phyloP scores from a whole-genome alignment of 306 rosid genomes.

The Crataegus laevigata region DNA sequence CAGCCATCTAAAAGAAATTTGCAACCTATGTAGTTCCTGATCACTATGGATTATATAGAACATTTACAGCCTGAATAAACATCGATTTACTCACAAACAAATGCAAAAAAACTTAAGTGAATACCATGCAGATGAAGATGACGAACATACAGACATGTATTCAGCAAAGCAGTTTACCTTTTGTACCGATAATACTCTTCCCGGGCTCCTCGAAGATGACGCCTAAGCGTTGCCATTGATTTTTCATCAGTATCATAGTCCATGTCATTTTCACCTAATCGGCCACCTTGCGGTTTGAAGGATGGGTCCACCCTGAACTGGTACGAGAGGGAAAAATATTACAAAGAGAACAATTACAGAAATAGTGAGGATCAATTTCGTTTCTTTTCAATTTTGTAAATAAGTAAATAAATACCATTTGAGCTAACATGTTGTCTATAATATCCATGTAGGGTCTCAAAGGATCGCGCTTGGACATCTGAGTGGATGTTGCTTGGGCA shows the following conservation, averaged over 20 bases:
- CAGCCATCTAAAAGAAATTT: background rate
- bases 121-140: background rate
- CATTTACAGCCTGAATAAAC: background rate
- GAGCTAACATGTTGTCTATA: slow-evolving; percentile 66
- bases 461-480: slow-evolving; percentile 92
- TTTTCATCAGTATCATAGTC: slow-evolving; percentile 97
- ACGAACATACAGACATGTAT: background rate
- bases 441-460: slow-evolving; percentile 85
- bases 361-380: background rate
- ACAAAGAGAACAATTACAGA: slow-evolving; percentile 10
- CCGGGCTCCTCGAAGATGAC: slow-evolving; percentile 85
- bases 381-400: background rate
- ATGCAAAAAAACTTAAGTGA: background rate
- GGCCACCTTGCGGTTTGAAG: slow-evolving; percentile 95
- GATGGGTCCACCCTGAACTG: slow-evolving; percentile 92
- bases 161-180: slow-evolving; percentile 46
- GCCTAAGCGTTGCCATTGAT: slow-evolving; percentile 94
- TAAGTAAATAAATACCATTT: slow-evolving; percentile 53
- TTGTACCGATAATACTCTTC: slow-evolving; percentile 90
- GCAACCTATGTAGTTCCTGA: background rate
- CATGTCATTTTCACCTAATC: slow-evolving; percentile 81
- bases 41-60: background rate
- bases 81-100: background rate
- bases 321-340: slow-evolving; percentile 19
- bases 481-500: slow-evolving; percentile 96